Evolutionary conservation across 2,329 filamentous ascomycete genomes (phyloP), one percentile per base, ranked within the genome.

Genomic region (Beauveria brongniartii): DNA sequence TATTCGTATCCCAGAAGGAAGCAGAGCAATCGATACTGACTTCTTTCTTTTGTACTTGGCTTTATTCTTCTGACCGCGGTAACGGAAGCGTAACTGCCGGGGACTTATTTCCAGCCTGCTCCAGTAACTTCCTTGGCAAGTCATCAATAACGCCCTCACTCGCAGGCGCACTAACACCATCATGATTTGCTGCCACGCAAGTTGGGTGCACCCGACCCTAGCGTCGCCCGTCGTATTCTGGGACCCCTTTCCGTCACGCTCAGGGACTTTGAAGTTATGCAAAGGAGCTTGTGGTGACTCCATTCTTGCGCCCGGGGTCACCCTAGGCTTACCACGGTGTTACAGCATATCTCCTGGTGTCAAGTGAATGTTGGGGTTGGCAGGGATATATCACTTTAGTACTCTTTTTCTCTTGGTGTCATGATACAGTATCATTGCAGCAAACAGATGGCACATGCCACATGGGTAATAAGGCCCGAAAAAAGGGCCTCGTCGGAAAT

Each of bases 351-450:
- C 37, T 22, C 20, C 22, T 43, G 37, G 22, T 43, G 26, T 28
- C 22, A 54, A 54, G 26, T 54, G 52, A 43, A 37, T 43, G 26
- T 54, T 26, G 34, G 37, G 20, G 20, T 37, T 16, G 34, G 34
- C 34, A 37, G 34, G 5, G 14, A 16, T 16, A 37, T 2, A 22
- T 6, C 7, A n/a, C 16, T 26, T 14, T 16, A 54, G 55, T 30
- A 40, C 55, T 50, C 40, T 44, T n/a, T 22, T 9, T n/a, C 5
- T 40, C 48, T 44, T 37, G 28, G 41, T 30, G 26, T 20, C 18
- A 56, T 57, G 44, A n/a, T 28, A 50, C 55, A 55, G 24, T 55
- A 44, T 30, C 55, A 50, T 48, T 50, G 30, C 44, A 48, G 28
- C 55, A 40, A 26, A 10, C 24, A 56, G 18, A 28, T 20, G 14